Evolutionary conservation across 352 stramenopile species (phyloP).

Genomic region (Phytophthora vignae): DNA sequence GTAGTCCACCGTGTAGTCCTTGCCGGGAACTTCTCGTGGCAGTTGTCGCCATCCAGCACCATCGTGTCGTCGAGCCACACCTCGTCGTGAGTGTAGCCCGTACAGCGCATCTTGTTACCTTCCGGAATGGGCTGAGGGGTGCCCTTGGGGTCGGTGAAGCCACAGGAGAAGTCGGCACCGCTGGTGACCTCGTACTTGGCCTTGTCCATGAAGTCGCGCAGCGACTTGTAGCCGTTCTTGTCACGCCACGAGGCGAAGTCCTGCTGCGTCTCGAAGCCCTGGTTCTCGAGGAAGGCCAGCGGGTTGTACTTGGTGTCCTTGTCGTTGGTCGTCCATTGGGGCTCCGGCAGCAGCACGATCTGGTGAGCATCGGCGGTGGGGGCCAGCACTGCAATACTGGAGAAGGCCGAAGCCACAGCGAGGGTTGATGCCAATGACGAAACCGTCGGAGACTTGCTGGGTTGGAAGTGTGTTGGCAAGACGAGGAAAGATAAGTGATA

Average conservation of each 20-base stretch:
- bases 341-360: no score
- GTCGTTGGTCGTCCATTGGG: neutral
- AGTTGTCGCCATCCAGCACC: no score
- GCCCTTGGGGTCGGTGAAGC: no score
- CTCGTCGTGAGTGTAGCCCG: no score
- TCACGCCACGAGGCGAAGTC: neutral
- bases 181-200: no score
- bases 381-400: no score
- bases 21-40: no score
- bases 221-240: neutral
- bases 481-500: constrained; percentile 19
- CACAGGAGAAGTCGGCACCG: no score
- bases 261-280: neutral
- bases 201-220: neutral
- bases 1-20: no score
- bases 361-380: neutral
- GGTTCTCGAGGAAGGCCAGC: neutral
- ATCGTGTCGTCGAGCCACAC: no score
- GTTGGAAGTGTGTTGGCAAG: neutral
- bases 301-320: neutral
- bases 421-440: neutral
- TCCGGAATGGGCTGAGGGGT: no score
- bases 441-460: neutral
- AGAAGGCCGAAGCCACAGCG: neutral
- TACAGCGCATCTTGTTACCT: neutral